Evolutionary conservation across 495 filamentous ascomycete species (phyloP).

Genomic region (Tuber umbilicatum): DNA sequence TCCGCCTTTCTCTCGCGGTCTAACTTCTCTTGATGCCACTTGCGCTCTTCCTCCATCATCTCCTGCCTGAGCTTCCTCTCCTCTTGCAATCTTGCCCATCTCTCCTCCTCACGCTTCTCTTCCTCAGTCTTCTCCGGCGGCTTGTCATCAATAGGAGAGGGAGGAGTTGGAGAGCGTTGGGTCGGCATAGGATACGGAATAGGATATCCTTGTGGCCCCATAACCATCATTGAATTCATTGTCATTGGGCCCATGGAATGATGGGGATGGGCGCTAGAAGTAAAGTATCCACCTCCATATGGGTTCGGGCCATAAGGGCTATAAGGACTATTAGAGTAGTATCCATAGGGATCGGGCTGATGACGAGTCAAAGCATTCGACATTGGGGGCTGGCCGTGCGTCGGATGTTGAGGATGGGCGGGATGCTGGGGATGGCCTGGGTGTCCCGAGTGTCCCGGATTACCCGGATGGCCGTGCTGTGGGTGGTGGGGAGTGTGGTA

Average conservation of each 20-base stretch:
- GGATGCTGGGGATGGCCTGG: conserved; percentile 19
- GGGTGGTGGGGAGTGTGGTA: background rate
- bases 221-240: conserved; percentile 39
- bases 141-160: conserved; percentile 32
- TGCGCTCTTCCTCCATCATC: conserved; percentile 40
- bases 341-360: conserved; percentile 31
- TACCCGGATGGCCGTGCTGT: background rate
- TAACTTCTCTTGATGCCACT: conserved; percentile 37
- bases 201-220: conserved; percentile 39
- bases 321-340: conserved; percentile 31
- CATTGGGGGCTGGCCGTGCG: conserved; percentile 20
- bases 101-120: conserved; percentile 36
- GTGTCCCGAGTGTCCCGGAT: conserved; percentile 26
- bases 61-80: conserved; percentile 40
- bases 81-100: conserved; percentile 31
- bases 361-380: conserved; percentile 25
- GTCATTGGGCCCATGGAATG: conserved; percentile 27
- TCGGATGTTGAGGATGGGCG: conserved; percentile 18
- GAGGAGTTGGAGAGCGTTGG: conserved; percentile 18
- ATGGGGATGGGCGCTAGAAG: conserved; percentile 26
- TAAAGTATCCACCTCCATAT: conserved; percentile 33
- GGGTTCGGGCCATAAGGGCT: conserved; percentile 28
- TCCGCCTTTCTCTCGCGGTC: conserved; percentile 40
- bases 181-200: conserved; percentile 26
- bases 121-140: conserved; percentile 38